Evolutionary conservation across 257 asterid species (phyloP), one percentile per base, ranked within the genome.

Genomic region (Pogostemon cablin): DNA sequence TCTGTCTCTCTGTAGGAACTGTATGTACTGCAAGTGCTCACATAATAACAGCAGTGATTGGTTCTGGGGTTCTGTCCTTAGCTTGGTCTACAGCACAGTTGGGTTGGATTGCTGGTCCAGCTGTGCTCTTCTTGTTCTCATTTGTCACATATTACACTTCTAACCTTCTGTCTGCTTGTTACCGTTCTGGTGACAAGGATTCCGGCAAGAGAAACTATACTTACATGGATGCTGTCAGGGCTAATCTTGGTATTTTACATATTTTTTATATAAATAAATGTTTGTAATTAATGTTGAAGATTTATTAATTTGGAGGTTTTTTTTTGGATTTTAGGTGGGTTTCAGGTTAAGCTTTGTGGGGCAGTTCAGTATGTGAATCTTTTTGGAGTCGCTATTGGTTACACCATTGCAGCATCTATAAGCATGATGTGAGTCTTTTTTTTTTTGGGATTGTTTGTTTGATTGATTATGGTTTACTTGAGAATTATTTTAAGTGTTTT

Each of bases 61-160:
- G 87, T 3, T 74, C 87, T 4, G 87, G 87, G 0, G 85, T 80
- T 53, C 20, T 83, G 44, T 83, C 87, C 3, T 65, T 83, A 52
- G 85, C 81, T 9, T 83, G 87, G 85, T 75, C 87, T 2, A 62
- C 56, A 2, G 87, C 87, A 1, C 87, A 83, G 4, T 62, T 83
- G 68, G 87, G 87, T 2, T 83, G 87, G 87, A 62, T 80, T 6
- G 85, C 83, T 5, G 87, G 87, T 6, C 85, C 85, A 6, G 2
- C 74, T 5, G 65, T 72, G 57, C 7, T 80, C 62, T n/a, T 83
- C 40, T 42, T 83, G 69, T 82, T 82, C 75, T 78, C 86, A 0
- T 38, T 76, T 12, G 82, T 79, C 5, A 76, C 86, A 4, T 79
- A 73, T 53, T 82, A 82, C 82, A 67, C 84, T 79, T 76, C 86